Base-by-base conservation (phyloP, 2,329 filamentous ascomycete genomes). In the Gremmenia infestans region DNA sequence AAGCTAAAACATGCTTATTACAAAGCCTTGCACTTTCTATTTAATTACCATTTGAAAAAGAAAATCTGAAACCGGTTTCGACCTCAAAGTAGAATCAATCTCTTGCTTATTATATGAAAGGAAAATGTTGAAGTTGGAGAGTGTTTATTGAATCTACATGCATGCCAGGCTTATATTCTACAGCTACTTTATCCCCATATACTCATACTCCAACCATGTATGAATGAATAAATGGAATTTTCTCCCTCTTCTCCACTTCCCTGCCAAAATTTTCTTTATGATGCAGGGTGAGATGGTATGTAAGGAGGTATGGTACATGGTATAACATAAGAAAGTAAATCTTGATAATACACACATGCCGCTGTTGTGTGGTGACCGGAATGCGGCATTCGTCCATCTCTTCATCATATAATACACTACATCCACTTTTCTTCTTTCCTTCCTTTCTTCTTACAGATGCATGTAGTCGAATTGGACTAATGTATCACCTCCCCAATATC, bases 401-500 rank as follows among this genome's bases (percentile, higher is more conserved):
- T 28, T 28, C 25, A 28, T 28, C 25, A 28, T 28, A 17, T 45
- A 12, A 12, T 45, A 22, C 15, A 17, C 19, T 45, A 12, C 42
- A n/a, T 4, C 42, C 42, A 3, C 15, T 11, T 17, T n/a, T n/a
- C 4, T 19, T 22, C 17, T 5, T 40, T 39, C 36, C 37, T 40
- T 15, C n/a, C 28, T 51, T 45, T 25, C n/a, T 23, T 28, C 36
- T 42, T 19, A 19, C 22, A 51, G 17, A 23, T 25, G 19, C 14
- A 22, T n/a, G 12, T 12, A 36, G 35, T 11, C 15, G 22, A 22
- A 3, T 22, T 22, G 19, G 5, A 48, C 45, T 50, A 63, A 36
- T 61, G 58, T 50, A 83, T 72, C 54, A 84, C 75, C 69, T 84
- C 81, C 14, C 81, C 81, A 50, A 76, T 72, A 69, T 84, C 81